Evolutionary conservation across 352 stramenopile genomes (phyloP).

Genomic region (Hyphochytrium catenoides): DNA sequence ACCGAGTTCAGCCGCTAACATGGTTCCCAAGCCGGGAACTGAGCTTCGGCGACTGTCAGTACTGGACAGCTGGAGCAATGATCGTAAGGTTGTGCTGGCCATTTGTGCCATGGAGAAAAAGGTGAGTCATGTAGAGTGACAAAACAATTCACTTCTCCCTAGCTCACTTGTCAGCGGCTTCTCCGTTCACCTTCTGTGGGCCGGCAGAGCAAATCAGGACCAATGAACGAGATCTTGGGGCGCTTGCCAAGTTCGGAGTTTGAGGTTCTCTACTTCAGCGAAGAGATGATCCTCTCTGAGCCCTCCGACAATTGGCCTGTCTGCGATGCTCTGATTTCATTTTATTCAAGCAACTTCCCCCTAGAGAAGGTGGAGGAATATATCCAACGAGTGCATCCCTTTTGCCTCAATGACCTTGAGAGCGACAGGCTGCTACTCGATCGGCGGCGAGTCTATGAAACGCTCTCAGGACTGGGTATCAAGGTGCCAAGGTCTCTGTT

Average conservation of each 20-base stretch:
- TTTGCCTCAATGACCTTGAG: constrained; percentile 91
- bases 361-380: constrained; percentile 91
- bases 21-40: too few species aligned
- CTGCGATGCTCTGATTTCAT: constrained; percentile 92
- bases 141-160: too few species aligned
- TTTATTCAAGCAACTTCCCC: constrained; percentile 93
- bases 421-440: constrained; percentile 92
- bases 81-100: constrained; percentile 52
- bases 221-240: constrained; percentile 86
- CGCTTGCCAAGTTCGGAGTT: constrained; percentile 67
- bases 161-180: constrained; percentile 72
- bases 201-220: constrained; percentile 83
- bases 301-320: constrained; percentile 74
- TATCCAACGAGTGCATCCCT: constrained; percentile 77
- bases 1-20: too few species aligned
- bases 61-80: too few species aligned
- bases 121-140: too few species aligned
- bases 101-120: constrained; percentile 99
- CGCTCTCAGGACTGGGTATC: constrained; percentile 79
- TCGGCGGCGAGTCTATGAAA: constrained; percentile 80
- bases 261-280: constrained; percentile 89
- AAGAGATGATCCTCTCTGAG: constrained; percentile 81
- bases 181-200: constrained; percentile 97
- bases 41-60: too few species aligned
- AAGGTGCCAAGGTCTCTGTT: constrained; percentile 86